Evolutionary conservation across 2,329 filamentous ascomycete species (phyloP), one percentile per base, ranked within the genome.

Genomic region (Calonectria pauciramosa): DNA sequence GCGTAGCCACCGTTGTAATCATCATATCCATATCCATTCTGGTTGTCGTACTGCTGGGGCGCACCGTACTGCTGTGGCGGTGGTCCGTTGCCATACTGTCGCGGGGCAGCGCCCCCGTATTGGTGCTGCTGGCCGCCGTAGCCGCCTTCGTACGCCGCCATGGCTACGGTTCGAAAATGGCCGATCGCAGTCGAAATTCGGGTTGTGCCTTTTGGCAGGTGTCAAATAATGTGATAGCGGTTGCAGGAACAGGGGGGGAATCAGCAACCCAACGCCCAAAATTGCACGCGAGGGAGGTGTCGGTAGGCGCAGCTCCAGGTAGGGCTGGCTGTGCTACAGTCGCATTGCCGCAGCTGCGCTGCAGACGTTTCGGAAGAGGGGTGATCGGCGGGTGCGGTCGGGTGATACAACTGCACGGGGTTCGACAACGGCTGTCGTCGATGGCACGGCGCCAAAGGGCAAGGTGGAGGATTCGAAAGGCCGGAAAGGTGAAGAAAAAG

Each of bases 131-230:
- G 86, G 56, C 79, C 84, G 71, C 85, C 85, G 74, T 82, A 82
- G n/a, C 78, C 87, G 75, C 85, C 86, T 75, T 90, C 87, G 80
- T 90, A 90, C 59, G 71, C 60, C 51, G 89, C 88, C 90, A 91
- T 91, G 20, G 38, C 51, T 67, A 47, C 54, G 67, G 63, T 56
- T 76, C 60, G 41, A 44, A 51, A 56, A 68, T 63, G 41, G 68
- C 20, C 41, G 66, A 70, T n/a, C 34, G 38, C 41, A 34, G 36
- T 71, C 36, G 32, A 71, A 52, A 8, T 36, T 52, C 30, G 36
- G 32, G 32, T 65, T 41, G 32, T 16, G 34, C 16, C 49, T 78
- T 71, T 41, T 51, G 26, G 49, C 49, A 36, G 32, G 73, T 64
- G 63, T 52, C 16, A 56, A 32, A 30, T 59, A 59, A 32, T 71